Conservation (phyloP, 2,329 filamentous ascomycete species). For the Nothophoma quercina region DNA sequence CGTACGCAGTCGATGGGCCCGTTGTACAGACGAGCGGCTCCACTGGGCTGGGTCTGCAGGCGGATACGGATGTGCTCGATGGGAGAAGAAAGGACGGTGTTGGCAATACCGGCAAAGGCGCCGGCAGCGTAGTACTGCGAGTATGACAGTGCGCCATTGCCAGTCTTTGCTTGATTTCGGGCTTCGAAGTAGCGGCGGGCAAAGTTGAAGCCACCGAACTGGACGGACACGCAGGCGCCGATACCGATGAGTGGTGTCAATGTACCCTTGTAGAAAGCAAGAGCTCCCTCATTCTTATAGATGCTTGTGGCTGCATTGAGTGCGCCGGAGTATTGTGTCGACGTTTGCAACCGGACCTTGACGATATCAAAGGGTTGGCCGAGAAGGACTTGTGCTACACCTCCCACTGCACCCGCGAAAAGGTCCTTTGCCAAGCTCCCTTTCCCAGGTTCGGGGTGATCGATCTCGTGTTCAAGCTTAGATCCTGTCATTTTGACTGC, state of each 20-base stretch:
- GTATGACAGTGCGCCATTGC: slow-evolving; percentile 69
- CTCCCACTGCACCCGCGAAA: slow-evolving; percentile 87
- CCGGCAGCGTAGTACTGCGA: slow-evolving; percentile 88
- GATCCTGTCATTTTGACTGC: slow-evolving; percentile 21
- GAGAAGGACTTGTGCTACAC: slow-evolving; percentile 90
- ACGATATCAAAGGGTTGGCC: slow-evolving; percentile 74
- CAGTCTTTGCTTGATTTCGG: slow-evolving; percentile 63
- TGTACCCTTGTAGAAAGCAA: slow-evolving; percentile 98
- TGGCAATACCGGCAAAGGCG: slow-evolving; percentile 90
- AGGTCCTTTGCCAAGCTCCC: slow-evolving; percentile 78
- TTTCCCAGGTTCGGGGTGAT: slow-evolving; percentile 43
- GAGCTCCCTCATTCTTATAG: slow-evolving; percentile 83
- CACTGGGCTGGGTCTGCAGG: slow-evolving; percentile 95
- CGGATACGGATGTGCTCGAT: slow-evolving; percentile 98
- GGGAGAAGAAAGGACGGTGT: slow-evolving; percentile 85
- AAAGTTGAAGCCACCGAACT: slow-evolving; percentile 96
- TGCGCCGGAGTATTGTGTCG: slow-evolving; percentile 79
- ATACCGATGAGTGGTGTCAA: slow-evolving; percentile 94
- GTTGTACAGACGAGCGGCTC: slow-evolving; percentile 75
- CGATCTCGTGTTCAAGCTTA: slow-evolving; percentile 50
- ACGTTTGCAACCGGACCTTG: slow-evolving; percentile 96
- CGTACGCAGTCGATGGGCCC: slow-evolving; percentile 91
- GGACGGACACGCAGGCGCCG: slow-evolving; percentile 94
- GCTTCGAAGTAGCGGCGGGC: slow-evolving; percentile 86
- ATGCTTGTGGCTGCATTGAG: slow-evolving; percentile 83